Conservation (phyloP, 1,284 basidiomycete species). For the Inonotus hispidus region DNA sequence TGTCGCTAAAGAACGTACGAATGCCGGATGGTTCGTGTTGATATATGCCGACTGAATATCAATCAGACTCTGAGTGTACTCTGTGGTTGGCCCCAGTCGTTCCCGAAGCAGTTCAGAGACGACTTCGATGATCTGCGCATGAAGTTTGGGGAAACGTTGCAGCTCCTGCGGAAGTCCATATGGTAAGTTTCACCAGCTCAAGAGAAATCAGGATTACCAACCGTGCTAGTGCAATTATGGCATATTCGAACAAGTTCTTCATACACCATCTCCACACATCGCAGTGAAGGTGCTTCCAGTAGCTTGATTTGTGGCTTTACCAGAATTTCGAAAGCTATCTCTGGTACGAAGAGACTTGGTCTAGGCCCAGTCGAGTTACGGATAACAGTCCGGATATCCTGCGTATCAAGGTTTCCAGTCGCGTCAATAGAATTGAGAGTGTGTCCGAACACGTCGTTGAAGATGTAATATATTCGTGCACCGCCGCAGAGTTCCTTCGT, state of each 20-base stretch:
- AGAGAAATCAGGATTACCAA: slow-evolving; percentile 35
- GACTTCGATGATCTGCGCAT: slow-evolving; percentile 94
- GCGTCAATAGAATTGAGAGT: slow-evolving; percentile 90
- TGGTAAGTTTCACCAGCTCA: not conserved
- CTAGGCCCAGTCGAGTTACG: slow-evolving; percentile 97
- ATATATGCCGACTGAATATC: slow-evolving; percentile 99
- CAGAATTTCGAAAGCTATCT: slow-evolving; percentile 94
- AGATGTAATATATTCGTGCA: slow-evolving; percentile 98
- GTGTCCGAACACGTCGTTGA: slow-evolving; percentile 96
- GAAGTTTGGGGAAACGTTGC: slow-evolving; percentile 92
- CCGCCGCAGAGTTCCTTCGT: slow-evolving; percentile 99
- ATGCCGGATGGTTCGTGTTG: slow-evolving; percentile 96
- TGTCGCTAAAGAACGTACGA: slow-evolving; percentile 67
- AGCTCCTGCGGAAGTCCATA: slow-evolving; percentile 62
- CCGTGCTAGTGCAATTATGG: slow-evolving; percentile 92
- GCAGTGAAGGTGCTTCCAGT: slow-evolving; percentile 86
- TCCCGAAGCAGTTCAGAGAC: slow-evolving; percentile 95
- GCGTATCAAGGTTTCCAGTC: slow-evolving; percentile 84
- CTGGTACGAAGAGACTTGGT: slow-evolving; percentile 95
- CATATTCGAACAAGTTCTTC: slow-evolving; percentile 99
- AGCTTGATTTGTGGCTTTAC: slow-evolving; percentile 99
- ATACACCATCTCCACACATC: slow-evolving; percentile 98
- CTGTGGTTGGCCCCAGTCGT: slow-evolving; percentile 92
- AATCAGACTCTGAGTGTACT: slow-evolving; percentile 94
- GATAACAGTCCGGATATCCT: slow-evolving; percentile 97